A percentile compares a stretch with the other conserved stretches of the same genome.
These are phyloP conservation scores for Clonostachys rosea DNA, from an alignment of 2,329 filamentous ascomycete genomes.

Conservation along the genomic window DNA sequence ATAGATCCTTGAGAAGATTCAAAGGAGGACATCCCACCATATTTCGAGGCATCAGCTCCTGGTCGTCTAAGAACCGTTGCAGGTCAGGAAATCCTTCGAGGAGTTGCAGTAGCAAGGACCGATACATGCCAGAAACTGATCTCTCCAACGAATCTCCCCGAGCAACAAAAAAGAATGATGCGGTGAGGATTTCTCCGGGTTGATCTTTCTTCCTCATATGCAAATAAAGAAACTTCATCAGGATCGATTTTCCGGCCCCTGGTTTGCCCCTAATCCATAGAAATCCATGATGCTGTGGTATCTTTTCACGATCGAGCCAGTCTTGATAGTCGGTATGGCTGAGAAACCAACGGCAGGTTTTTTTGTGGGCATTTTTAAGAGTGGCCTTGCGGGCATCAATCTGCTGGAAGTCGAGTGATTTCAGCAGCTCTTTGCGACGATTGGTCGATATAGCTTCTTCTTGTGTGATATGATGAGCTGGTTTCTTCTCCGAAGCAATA, in stretches of 20 bases:
- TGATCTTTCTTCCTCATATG: background rate
- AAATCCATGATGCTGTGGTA: background rate
- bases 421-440: slow-evolving; percentile 1
- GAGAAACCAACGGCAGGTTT: slow-evolving; percentile 13
- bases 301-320: slow-evolving; percentile 3
- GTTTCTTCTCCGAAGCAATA: background rate
- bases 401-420: slow-evolving; percentile 6
- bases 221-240: slow-evolving; percentile 4
- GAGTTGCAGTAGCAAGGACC: slow-evolving; percentile 40
- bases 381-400: slow-evolving; percentile 5
- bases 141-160: slow-evolving; percentile 25
- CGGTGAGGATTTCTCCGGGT: background rate
- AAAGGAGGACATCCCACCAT: background rate
- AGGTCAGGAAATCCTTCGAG: slow-evolving; percentile 20
- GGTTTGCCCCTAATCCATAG: slow-evolving; percentile 4
- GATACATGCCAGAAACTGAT: slow-evolving; percentile 35
- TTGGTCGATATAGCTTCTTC: background rate
- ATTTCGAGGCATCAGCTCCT: background rate
- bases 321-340: slow-evolving; percentile 1
- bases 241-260: slow-evolving; percentile 4
- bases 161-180: slow-evolving; percentile 48
- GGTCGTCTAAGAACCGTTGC: slow-evolving; percentile 11
- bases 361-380: slow-evolving; percentile 5
- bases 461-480: too few species aligned
- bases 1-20: background rate